Evolutionary conservation across 139 green algal species (phyloP).

Genomic region (Picochlorum sp.): DNA sequence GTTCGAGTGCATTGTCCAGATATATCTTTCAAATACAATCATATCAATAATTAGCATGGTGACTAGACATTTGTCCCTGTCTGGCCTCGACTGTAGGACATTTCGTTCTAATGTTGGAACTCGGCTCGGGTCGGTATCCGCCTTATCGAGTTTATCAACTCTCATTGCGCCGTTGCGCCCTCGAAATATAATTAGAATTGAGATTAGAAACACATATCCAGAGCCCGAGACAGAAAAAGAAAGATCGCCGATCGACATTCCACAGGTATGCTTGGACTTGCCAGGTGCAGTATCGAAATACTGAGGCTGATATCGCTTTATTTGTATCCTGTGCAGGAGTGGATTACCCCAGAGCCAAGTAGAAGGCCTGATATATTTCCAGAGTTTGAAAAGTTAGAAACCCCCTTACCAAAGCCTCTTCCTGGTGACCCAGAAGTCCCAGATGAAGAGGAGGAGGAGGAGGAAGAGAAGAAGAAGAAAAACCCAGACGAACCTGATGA

Average conservation of each 20-base stretch:
- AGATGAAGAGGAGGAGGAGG: slow-evolving; percentile 75
- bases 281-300: background rate
- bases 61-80: too few species aligned
- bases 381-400: slow-evolving; percentile 90
- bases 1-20: too few species aligned
- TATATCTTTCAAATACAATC: too few species aligned
- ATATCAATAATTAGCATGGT: too few species aligned
- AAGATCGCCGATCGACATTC: slow-evolving; percentile 63
- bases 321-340: too few species aligned
- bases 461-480: slow-evolving; percentile 77
- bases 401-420: slow-evolving; percentile 41
- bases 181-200: background rate
- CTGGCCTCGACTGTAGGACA: too few species aligned
- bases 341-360: slow-evolving; percentile 79
- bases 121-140: too few species aligned
- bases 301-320: background rate
- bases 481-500: slow-evolving; percentile 56
- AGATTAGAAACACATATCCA: slow-evolving; percentile 28
- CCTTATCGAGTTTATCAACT: too few species aligned
- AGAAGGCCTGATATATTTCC: slow-evolving; percentile 81
- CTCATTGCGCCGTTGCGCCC: too few species aligned
- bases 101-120: too few species aligned
- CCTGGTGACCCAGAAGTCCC: slow-evolving; percentile 83
- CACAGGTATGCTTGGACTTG: too few species aligned
- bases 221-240: slow-evolving; percentile 81